Evolutionary conservation across 306 rosid species (phyloP).

Genomic region (Vachellia collinsii): DNA sequence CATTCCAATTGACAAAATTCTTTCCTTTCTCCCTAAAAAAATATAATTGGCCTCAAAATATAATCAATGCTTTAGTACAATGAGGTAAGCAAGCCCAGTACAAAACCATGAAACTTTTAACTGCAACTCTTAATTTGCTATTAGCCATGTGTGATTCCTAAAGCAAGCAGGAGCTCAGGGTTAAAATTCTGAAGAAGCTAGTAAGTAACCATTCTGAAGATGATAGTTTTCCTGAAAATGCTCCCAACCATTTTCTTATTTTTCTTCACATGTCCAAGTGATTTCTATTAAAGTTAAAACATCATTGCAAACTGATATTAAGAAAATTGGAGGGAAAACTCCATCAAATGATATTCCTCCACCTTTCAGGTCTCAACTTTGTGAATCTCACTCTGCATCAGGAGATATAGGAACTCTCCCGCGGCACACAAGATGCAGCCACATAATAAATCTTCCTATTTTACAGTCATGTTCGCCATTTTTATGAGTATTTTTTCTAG

Average conservation of each 20-base stretch:
- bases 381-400: background rate
- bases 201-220: constrained; percentile 1
- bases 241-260: constrained; percentile 7
- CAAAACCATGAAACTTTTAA: background rate
- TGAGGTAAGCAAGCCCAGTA: background rate
- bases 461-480: background rate
- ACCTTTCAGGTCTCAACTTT: constrained; percentile 1
- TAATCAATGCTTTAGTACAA: background rate
- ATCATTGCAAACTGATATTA: background rate
- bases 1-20: background rate
- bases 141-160: constrained; percentile 4
- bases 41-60: background rate
- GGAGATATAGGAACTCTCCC: background rate
- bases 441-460: background rate
- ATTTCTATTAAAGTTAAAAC: constrained; percentile 17
- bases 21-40: background rate
- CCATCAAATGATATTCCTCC: background rate
- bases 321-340: background rate
- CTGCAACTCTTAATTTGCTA: constrained; percentile 20
- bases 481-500: background rate
- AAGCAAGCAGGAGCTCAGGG: constrained; percentile 9
- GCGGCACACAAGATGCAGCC: background rate
- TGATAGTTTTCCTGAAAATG: constrained; percentile 22
- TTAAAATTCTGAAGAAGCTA: constrained; percentile 2
- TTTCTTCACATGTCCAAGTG: background rate